These are phyloP conservation scores for Pseudogymnoascus sp. DNA, from an alignment of 2,329 filamentous ascomycete genomes.

Conservation along the genomic window DNA sequence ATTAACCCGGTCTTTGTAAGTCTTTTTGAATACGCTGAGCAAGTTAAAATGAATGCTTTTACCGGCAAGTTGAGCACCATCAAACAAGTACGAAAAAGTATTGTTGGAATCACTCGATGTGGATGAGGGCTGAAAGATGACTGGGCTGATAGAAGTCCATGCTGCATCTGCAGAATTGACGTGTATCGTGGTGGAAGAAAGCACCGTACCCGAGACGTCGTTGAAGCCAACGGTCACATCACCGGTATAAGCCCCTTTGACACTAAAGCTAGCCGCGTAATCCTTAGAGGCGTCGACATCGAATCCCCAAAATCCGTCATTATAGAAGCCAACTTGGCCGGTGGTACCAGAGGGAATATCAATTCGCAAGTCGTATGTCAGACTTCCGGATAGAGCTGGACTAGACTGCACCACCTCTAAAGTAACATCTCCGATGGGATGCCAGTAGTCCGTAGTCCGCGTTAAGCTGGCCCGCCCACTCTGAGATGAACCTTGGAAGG, in stretches of 20 bases:
- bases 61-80: slow-evolving; percentile 31
- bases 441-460: slow-evolving; percentile 40
- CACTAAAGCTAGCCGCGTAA: slow-evolving; percentile 16
- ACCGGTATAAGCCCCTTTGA: slow-evolving; percentile 15
- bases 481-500: slow-evolving; percentile 44
- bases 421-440: slow-evolving; percentile 29
- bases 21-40: slow-evolving; percentile 51
- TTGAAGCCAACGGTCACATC: slow-evolving; percentile 3
- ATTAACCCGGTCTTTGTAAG: slow-evolving; percentile 47
- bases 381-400: neutral
- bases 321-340: slow-evolving; percentile 23
- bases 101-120: slow-evolving; percentile 36
- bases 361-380: neutral
- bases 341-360: slow-evolving; percentile 16
- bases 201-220: neutral
- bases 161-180: neutral
- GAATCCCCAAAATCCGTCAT: slow-evolving; percentile 28
- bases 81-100: slow-evolving; percentile 45
- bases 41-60: slow-evolving; percentile 44
- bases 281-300: slow-evolving; percentile 16
- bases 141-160: neutral
- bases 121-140: neutral
- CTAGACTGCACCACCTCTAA: slow-evolving; percentile 14
- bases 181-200: neutral
- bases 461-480: slow-evolving; percentile 34